Evolutionary conservation across 768 basidiomycete species (phyloP), one percentile per base, ranked within the genome.

Genomic region (Lentinula lateritia): DNA sequence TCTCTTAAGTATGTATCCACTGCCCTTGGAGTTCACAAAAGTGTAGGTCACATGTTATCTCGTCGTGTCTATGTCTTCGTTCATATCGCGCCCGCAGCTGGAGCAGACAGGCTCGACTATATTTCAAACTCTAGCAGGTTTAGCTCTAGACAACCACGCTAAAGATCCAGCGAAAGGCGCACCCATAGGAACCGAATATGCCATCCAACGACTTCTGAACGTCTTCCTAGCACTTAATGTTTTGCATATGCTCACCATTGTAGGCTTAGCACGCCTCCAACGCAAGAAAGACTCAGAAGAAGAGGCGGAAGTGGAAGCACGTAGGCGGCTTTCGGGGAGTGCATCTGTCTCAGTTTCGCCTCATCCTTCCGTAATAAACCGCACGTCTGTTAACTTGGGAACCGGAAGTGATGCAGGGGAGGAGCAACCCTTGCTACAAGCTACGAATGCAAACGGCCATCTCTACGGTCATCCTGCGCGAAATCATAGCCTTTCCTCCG

Each of bases 11-110:
- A 88, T 70, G 84, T 92, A 50, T 87, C 88, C 1, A 92, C 91
- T 1, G 89, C 88, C 5, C 76, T 92, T 0, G 90, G 89, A 1
- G 84, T 86, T 6, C 89, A 92, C 68, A 92, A 92, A 70, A 85
- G 86, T 68, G 90, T 90, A 73, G 63, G 86, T 43, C 0, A 23
- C 56, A 35, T 53, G 20, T 15, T 38, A 15, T 38, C 6, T 20
- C 61, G 38, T 63, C 43, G 46, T 16, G 50, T 52, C n/a, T 50
- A 28, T 3, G 48, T 18, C 10, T 32, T 39, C 43, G 36, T 50
- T 50, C 2, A 23, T 12, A 48, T 48, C 20, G 6, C 23, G 16
- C 20, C 7, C 55, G 32, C 9, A 91, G 89, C 75, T 92, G 61
- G 90, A 92, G 68, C 85, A 89, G 70, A 84, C 86, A 2, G 89